phyloP scores from a whole-genome alignment of 2,329 filamentous ascomycete genomes.

The Pseudogymnoascus sp. region DNA sequence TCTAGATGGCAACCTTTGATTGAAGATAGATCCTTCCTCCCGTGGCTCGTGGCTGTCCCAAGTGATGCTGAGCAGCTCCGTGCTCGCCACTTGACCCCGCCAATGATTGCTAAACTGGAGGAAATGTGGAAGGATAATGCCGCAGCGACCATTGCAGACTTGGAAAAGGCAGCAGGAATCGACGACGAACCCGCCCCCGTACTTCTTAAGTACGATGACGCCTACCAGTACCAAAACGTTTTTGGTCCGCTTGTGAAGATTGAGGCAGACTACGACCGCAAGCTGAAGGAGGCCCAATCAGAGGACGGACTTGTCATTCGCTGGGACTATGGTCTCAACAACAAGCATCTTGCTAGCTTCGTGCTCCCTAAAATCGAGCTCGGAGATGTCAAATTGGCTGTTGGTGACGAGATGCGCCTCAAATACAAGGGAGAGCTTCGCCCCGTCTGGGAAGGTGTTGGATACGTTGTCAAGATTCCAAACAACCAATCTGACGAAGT shows the following conservation, averaged over 20 bases:
- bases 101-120: slow-evolving; percentile 92
- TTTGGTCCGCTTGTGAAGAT: slow-evolving; percentile 98
- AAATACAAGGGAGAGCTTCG: slow-evolving; percentile 94
- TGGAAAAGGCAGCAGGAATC: slow-evolving; percentile 84
- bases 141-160: slow-evolving; percentile 76
- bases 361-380: slow-evolving; percentile 94
- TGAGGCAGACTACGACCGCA: slow-evolving; percentile 97
- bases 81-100: slow-evolving; percentile 83
- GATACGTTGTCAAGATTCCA: slow-evolving; percentile 98
- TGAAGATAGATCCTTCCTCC: slow-evolving; percentile 88
- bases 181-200: slow-evolving; percentile 95
- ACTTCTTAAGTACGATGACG: slow-evolving; percentile 88
- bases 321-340: slow-evolving; percentile 93
- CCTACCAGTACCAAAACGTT: slow-evolving; percentile 97
- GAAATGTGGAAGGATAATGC: slow-evolving; percentile 98
- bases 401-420: slow-evolving; percentile 96
- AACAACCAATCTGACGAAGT: slow-evolving; percentile 99
- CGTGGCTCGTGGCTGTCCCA: slow-evolving; percentile 84
- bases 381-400: slow-evolving; percentile 93
- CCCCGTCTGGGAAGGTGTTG: slow-evolving; percentile 90
- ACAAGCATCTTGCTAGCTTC: slow-evolving; percentile 94
- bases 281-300: slow-evolving; percentile 95
- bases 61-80: slow-evolving; percentile 94
- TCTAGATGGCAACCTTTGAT: slow-evolving; percentile 97
- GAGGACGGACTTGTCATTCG: slow-evolving; percentile 91